Evolutionary conservation across 2,329 filamentous ascomycete species (phyloP), one percentile per base, ranked within the genome.

Genomic region (Ophioceras dolichostomum): DNA sequence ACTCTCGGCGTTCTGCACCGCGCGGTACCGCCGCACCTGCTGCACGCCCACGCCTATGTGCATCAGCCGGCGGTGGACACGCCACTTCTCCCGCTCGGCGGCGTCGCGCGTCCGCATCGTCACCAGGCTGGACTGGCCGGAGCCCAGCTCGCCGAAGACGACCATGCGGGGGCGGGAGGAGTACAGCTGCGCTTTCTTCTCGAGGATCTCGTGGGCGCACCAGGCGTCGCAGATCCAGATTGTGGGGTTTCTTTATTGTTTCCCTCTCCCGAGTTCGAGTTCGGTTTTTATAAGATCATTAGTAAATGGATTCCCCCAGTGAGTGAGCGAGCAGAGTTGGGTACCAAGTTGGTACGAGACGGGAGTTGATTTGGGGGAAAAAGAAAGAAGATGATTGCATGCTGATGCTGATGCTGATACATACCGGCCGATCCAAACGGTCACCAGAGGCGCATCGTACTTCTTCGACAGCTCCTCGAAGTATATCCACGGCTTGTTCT

Each of bases 1-100:
- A 49, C 68, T 73, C 54, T 76, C 72, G 43, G 72, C 64, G 46
- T 76, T 70, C 47, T 77, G 72, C 41, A 76, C 67, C 4, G 53
- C 48, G 2, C 67, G 62, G 44, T 71, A 71, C 37, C 62, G 63
- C 3, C 66, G 59, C 7, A 76, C 69, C 13, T 70, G 64, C 57
- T 76, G 72, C 38, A 72, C 44, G 32, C 68, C 67, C 13, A 72
- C 67, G 19, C 62, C 67, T 20, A 64, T 53, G 43, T 72, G 68
- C 38, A 69, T 71, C 37, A 71, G 50, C 47, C 67, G 70, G 32
- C 68, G 62, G 48, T 60, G 63, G 26, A 55, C 49, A 16, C 61
- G 59, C 61, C 61, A 65, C 31, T 58, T 52, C 12, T 62, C 61
- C 27, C 61, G 60, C 45, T 64, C 56, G 31, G 48, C 51, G 22